Evolutionary conservation across 108 stramenopile genomes (phyloP), one percentile per base, ranked within the genome.

Genomic region (Nannochloropsis gaditana): DNA sequence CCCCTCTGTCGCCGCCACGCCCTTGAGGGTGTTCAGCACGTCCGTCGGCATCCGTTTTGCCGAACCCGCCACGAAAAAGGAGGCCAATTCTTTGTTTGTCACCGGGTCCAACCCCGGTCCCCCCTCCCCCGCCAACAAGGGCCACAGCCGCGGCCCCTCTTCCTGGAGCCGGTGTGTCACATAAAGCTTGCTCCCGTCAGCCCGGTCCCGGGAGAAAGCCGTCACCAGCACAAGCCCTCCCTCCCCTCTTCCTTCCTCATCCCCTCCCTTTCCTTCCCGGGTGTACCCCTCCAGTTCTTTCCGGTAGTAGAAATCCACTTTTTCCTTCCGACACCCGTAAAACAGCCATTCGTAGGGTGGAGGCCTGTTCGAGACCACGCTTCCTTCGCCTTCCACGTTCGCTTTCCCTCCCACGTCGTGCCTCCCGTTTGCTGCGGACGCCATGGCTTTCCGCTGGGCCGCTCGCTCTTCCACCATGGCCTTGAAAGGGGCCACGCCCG

Each of bases 401-500:
- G 91, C 92, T 41, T 87, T 73, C 45, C 90, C 93, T 21, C 93
- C 93, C 11, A 90, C 90, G 44, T 89, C 85, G 21, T 44, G 84
- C 42, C 11, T 44, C 43, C 90, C 84, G 31, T 42, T 15, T 41
- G 21, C 17, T 80, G 15, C 5, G 43, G 80, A 9, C 19, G 47
- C 79, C 50, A 41, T 15, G 79, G 41, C 31, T 21, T 73, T 31
- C 43, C 92, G 88, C 80, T 91, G 90, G 15, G 79, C 83, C 41
- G 80, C 50, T 44, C 89, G 80, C 31, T 90, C 84, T 0, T 90
- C 84, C 41, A 99, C 44, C 83, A 98, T 97, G 87, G 96, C 95
- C 84, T 96, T 91, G 88, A 99, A 98, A 19, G 99, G 97, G 41
- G 99, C 97, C 42, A 99, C 93, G 11, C 99, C 99, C 6, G 99